Evolutionary conservation across 768 basidiomycete species (phyloP).

Genomic region (Tulasnella sp.): DNA sequence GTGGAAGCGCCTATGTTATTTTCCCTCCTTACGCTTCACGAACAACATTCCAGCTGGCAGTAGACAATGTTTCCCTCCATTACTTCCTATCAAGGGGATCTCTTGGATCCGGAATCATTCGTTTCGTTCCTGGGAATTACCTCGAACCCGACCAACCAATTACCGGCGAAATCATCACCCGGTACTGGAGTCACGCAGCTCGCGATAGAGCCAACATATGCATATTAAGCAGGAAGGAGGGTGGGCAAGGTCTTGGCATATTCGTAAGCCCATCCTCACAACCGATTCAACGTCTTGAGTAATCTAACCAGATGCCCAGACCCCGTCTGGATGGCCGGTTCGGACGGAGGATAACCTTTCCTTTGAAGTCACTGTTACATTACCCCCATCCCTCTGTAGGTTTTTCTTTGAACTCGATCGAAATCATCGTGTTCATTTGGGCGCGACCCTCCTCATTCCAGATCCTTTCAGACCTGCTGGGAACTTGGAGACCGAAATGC

Average conservation of each 20-base stretch:
- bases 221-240: background rate
- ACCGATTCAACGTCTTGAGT: background rate
- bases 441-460: background rate
- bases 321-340: constrained; percentile 4
- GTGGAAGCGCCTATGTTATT: background rate
- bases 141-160: background rate
- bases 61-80: background rate
- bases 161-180: background rate
- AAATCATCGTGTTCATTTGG: background rate
- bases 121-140: background rate
- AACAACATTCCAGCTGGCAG: background rate
- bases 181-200: constrained; percentile 3
- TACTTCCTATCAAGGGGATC: constrained; percentile 17
- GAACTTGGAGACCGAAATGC: background rate
- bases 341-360: background rate
- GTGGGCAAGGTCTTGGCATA: constrained; percentile 9
- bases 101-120: background rate
- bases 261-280: background rate
- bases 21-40: background rate
- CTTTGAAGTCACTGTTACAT: constrained; percentile 7
- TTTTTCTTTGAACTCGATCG: background rate
- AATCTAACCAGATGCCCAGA: background rate
- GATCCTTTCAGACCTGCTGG: background rate
- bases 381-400: background rate
- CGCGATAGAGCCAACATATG: constrained; percentile 3